Percentiles rank a stretch among this genome's conserved stretches.
Evolutionary conservation across 805 yeast genomes (phyloP).

Genomic region (Peterozyma toletana): DNA sequence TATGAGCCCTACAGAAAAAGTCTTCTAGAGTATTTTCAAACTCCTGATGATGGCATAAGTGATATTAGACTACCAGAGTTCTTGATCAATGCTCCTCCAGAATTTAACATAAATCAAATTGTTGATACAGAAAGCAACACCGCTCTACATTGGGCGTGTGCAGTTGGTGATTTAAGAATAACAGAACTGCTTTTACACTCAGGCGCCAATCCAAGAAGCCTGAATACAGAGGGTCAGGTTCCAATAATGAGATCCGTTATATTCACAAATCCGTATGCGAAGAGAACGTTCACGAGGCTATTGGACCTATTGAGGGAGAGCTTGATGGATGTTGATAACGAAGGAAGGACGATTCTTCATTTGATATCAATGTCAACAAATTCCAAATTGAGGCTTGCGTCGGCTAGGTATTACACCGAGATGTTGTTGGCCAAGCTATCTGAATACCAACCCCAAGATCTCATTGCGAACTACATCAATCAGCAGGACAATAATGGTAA

Average conservation of each 20-base stretch:
- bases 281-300: slow-evolving; percentile 72
- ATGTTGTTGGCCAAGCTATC: slow-evolving; percentile 66
- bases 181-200: slow-evolving; percentile 67
- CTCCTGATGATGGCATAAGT: slow-evolving; percentile 43
- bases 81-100: slow-evolving; percentile 54
- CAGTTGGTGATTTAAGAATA: slow-evolving; percentile 80
- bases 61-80: slow-evolving; percentile 52
- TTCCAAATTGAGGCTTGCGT: slow-evolving; percentile 60
- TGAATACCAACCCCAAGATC: slow-evolving; percentile 53
- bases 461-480: slow-evolving; percentile 49
- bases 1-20: slow-evolving; percentile 35
- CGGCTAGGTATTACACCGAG: slow-evolving; percentile 80
- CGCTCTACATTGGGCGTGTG: slow-evolving; percentile 95
- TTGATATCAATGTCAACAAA: slow-evolving; percentile 71
- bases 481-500: slow-evolving; percentile 53
- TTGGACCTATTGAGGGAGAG: slow-evolving; percentile 72
- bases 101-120: slow-evolving; percentile 65
- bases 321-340: slow-evolving; percentile 67
- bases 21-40: slow-evolving; percentile 45
- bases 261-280: slow-evolving; percentile 82
- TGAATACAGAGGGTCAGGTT: slow-evolving; percentile 73
- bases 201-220: slow-evolving; percentile 61
- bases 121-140: slow-evolving; percentile 95
- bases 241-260: slow-evolving; percentile 80
- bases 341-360: slow-evolving; percentile 75